Evolutionary conservation across 352 stramenopile genomes (phyloP).

Genomic region (Phytophthora citrophthora): DNA sequence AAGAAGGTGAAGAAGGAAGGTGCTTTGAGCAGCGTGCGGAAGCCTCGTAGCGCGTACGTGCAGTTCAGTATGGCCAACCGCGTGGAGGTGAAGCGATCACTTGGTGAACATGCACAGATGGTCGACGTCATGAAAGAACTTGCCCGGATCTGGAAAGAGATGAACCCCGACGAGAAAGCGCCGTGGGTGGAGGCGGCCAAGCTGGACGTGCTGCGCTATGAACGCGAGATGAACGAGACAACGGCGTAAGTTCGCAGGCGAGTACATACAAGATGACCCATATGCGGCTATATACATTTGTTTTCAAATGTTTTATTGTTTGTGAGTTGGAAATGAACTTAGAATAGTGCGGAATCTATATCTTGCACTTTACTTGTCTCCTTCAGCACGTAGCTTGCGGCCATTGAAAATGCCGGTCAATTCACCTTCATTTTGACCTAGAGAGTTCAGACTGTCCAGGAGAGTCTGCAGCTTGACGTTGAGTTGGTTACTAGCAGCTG

Average conservation of each 20-base stretch:
- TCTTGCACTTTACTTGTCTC: slow-evolving; percentile 6
- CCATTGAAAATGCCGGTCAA: slow-evolving; percentile 18
- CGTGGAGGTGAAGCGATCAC: slow-evolving; percentile 52
- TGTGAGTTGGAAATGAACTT: no score
- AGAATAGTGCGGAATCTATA: no score
- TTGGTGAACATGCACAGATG: slow-evolving; percentile 53
- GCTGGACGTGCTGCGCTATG: slow-evolving; percentile 69
- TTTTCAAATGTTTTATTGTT: slow-evolving; percentile 14
- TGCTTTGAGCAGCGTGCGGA: slow-evolving; percentile 36
- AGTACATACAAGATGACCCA: slow-evolving; percentile 18
- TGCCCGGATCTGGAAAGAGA: slow-evolving; percentile 59
- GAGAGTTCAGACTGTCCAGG: slow-evolving; percentile 6
- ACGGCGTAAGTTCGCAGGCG: slow-evolving; percentile 28
- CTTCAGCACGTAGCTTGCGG: slow-evolving; percentile 17
- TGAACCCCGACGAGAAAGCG: slow-evolving; percentile 58
- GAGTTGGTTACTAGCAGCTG: slow-evolving; percentile 16
- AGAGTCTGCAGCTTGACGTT: slow-evolving; percentile 23
- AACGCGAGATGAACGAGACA: slow-evolving; percentile 77
- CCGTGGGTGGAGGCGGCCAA: slow-evolving; percentile 69
- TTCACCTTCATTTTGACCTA: slow-evolving; percentile 13
- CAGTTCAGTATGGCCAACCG: slow-evolving; percentile 71
- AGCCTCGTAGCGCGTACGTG: slow-evolving; percentile 71
- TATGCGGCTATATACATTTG: slow-evolving; percentile 40
- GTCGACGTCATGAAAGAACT: slow-evolving; percentile 71
- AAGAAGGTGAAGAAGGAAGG: slow-evolving; percentile 52